Evolutionary conservation across 2,329 filamentous ascomycete genomes (phyloP).

Genomic region (Colletotrichum scovillei): DNA sequence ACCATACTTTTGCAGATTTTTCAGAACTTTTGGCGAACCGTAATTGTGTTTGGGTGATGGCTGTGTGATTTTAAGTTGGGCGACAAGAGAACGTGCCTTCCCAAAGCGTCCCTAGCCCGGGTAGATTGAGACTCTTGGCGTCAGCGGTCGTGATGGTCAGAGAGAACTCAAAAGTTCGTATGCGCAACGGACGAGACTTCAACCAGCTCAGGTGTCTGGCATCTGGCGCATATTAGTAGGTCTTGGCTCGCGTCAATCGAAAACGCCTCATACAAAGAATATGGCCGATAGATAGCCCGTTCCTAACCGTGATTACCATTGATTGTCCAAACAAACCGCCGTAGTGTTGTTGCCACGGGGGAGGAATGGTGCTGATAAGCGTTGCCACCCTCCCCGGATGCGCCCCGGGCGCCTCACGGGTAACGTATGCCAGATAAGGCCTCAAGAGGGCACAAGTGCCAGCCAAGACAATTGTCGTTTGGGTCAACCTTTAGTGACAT

Average conservation of each 20-base stretch:
- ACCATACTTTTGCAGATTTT: neutral
- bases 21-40: neutral
- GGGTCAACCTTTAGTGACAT: constrained; percentile 21
- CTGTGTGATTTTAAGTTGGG: neutral
- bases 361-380: neutral
- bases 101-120: constrained; percentile 6
- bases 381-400: neutral
- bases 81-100: neutral
- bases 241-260: constrained; percentile 22
- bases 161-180: constrained; percentile 4
- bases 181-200: neutral
- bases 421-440: constrained; percentile 9
- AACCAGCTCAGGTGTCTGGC: neutral
- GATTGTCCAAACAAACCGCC: neutral
- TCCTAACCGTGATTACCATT: constrained; percentile 8
- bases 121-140: constrained; percentile 24
- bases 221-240: constrained; percentile 1
- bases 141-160: constrained; percentile 12
- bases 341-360: neutral
- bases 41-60: neutral
- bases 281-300: constrained; percentile 26
- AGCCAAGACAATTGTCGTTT: neutral
- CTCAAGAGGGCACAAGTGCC: neutral
- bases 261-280: constrained; percentile 23
- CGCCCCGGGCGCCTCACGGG: neutral